Conservation (phyloP, 2,329 filamentous ascomycete species). For the Colletotrichum higginsianum region DNA sequence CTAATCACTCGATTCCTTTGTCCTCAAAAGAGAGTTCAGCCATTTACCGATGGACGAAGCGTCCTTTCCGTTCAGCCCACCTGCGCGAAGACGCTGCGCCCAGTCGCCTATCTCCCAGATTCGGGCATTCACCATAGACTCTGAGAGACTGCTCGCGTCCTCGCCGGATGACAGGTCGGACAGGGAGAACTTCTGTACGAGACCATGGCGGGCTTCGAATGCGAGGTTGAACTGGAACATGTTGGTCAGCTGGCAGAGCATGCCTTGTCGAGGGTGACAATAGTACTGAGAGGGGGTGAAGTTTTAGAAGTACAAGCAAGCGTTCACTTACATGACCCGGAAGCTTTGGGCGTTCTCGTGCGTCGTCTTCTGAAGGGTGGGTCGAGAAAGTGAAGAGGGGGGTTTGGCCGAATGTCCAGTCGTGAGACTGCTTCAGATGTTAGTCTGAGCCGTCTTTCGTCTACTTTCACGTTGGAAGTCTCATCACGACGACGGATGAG, state of each 20-base stretch:
- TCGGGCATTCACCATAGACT: conserved; percentile 25
- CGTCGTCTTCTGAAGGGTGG: conserved; percentile 71
- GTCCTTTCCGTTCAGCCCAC: conserved; percentile 15
- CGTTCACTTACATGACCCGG: conserved; percentile 60
- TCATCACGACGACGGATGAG: too few relatives aligned
- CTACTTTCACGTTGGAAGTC: background rate
- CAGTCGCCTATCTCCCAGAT: conserved; percentile 43
- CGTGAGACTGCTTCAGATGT: conserved; percentile 62
- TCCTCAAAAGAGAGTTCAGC: conserved; percentile 35
- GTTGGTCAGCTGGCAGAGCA: background rate
- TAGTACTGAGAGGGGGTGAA: too few relatives aligned
- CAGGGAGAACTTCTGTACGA: conserved; percentile 53
- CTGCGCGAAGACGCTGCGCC: conserved; percentile 20
- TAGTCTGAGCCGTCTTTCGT: background rate
- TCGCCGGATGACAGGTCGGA: conserved; percentile 18
- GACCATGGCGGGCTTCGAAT: conserved; percentile 56
- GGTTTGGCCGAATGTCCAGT: conserved; percentile 90
- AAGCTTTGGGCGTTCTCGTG: conserved; percentile 66
- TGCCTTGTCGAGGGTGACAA: background rate
- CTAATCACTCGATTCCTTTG: background rate
- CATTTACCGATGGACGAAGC: conserved; percentile 34
- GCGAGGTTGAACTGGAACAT: conserved; percentile 46
- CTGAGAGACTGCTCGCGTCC: conserved; percentile 8
- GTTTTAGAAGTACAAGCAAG: background rate
- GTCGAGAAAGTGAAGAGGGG: conserved; percentile 84